Evolutionary conservation across 1,284 basidiomycete species (phyloP).

Genomic region (Pulveroboletus sp.): DNA sequence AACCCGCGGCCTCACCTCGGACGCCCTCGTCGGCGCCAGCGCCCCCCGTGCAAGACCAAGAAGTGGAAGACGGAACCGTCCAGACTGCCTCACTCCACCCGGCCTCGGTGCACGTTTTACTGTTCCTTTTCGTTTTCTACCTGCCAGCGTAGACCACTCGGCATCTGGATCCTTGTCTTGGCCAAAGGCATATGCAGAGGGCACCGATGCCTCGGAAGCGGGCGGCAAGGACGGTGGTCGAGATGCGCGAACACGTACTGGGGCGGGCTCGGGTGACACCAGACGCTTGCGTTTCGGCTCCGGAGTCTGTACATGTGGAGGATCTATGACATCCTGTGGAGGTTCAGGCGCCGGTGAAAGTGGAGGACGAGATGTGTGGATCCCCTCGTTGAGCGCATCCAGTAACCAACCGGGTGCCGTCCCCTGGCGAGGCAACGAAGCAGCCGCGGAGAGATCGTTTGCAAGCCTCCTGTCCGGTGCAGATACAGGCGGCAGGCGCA

Average conservation of each 20-base stretch:
- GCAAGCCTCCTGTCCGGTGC: not conserved
- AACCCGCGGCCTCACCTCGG: slow-evolving; percentile 37
- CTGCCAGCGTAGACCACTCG: slow-evolving; percentile 48
- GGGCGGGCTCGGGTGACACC: not conserved
- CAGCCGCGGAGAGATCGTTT: not conserved
- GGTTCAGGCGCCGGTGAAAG: not conserved
- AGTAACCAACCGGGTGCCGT: slow-evolving; percentile 9
- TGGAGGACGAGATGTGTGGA: not conserved
- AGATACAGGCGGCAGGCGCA: not conserved
- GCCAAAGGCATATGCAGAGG: slow-evolving; percentile 39
- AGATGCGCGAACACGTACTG: slow-evolving; percentile 11
- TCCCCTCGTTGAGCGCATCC: slow-evolving; percentile 1
- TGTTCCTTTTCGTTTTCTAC: slow-evolving; percentile 34
- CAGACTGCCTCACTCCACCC: slow-evolving; percentile 32
- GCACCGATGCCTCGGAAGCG: too few relatives aligned
- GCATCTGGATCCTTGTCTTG: slow-evolving; percentile 44
- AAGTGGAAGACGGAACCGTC: slow-evolving; percentile 42
- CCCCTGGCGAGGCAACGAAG: not conserved
- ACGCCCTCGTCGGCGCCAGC: not conserved
- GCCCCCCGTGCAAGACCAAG: not conserved
- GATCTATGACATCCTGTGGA: not conserved
- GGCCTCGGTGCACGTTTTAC: slow-evolving; percentile 18
- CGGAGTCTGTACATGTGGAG: slow-evolving; percentile 9
- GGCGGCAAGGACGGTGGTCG: not conserved
- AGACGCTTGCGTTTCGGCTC: slow-evolving; percentile 3